phyloP scores from a whole-genome alignment of 139 green algal species.

The Chlorella vulgaris region DNA sequence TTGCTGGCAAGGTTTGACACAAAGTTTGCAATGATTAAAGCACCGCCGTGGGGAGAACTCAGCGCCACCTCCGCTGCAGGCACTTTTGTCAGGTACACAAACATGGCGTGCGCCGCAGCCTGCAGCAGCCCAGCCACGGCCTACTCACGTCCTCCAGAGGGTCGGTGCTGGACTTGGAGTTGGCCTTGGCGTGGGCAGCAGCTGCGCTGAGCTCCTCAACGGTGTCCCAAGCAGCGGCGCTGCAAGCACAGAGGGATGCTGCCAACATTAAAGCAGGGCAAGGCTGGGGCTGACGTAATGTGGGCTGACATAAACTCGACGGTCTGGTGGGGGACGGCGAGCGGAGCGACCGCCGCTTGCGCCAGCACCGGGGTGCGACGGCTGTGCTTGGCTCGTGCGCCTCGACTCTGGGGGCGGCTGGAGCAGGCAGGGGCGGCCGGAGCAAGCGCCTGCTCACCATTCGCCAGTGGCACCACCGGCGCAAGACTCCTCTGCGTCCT shows the following conservation, averaged over 20 bases:
- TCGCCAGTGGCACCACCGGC: conserved; percentile 35
- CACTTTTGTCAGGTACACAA: no score
- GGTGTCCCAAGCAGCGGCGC: conserved; percentile 51
- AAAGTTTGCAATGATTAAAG: no score
- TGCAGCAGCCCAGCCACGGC: neutral
- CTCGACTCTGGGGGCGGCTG: no score
- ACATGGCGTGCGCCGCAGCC: no score
- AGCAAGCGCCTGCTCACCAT: conserved; percentile 31
- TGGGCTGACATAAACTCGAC: neutral
- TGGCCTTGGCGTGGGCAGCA: conserved; percentile 46
- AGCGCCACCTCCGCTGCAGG: no score
- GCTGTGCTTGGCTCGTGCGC: no score
- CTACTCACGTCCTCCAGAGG: conserved; percentile 27
- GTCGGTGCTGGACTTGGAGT: conserved; percentile 10
- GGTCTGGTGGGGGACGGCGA: no score
- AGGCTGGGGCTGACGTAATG: neutral
- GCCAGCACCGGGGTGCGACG: no score
- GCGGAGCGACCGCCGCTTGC: no score
- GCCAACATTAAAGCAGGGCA: neutral
- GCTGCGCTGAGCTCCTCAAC: conserved; percentile 50
- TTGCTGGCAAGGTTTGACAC: no score
- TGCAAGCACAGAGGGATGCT: conserved; percentile 7
- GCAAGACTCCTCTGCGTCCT: conserved; percentile 40
- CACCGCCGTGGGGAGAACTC: no score
- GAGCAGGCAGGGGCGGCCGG: neutral